Conservation (phyloP, 2,329 filamentous ascomycete species). For the Elsinoe ampelina region DNA sequence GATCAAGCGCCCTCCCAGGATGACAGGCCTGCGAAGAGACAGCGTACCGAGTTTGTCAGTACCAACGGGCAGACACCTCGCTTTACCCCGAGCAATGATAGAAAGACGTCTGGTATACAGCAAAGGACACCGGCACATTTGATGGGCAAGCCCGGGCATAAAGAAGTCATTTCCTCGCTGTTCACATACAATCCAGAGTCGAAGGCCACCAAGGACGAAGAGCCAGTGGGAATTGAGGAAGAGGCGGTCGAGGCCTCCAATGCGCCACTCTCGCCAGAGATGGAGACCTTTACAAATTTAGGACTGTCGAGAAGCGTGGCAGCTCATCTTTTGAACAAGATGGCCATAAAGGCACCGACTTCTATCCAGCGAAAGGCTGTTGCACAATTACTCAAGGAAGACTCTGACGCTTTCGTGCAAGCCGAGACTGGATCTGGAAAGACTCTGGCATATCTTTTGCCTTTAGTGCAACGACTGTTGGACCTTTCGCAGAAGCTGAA, state of each 20-base stretch:
- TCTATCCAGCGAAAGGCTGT: slow-evolving; percentile 90
- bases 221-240: slow-evolving; percentile 33
- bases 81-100: neutral
- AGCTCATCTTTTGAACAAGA: slow-evolving; percentile 71
- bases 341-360: slow-evolving; percentile 82
- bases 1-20: neutral
- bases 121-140: neutral
- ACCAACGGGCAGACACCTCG: neutral
- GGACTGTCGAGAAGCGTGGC: slow-evolving; percentile 75
- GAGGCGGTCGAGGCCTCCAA: slow-evolving; percentile 68
- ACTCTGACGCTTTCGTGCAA: slow-evolving; percentile 89
- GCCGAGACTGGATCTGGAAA: slow-evolving; percentile 97
- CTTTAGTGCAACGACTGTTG: slow-evolving; percentile 82
- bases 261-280: slow-evolving; percentile 74
- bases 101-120: neutral
- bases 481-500: slow-evolving; percentile 52
- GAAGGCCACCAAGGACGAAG: slow-evolving; percentile 47
- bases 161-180: slow-evolving; percentile 75
- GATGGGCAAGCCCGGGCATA: slow-evolving; percentile 24
- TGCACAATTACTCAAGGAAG: slow-evolving; percentile 65
- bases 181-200: slow-evolving; percentile 82
- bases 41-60: slow-evolving; percentile 15
- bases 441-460: slow-evolving; percentile 88
- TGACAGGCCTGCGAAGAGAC: slow-evolving; percentile 20
- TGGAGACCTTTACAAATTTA: slow-evolving; percentile 76